Conservation (phyloP, 768 basidiomycete species). For the Strobilomyces echinocephalus region DNA sequence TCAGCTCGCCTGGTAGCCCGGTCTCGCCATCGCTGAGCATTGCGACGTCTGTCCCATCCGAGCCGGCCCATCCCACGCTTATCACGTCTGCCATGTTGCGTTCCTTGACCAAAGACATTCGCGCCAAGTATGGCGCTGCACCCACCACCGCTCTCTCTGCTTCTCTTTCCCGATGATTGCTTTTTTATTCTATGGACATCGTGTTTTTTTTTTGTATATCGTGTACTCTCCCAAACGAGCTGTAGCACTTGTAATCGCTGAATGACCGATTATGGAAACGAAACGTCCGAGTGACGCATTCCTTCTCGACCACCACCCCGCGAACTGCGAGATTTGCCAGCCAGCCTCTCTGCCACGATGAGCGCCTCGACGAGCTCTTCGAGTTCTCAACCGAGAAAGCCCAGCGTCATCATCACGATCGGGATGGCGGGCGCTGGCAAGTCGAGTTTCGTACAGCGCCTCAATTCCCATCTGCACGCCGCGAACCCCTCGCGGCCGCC, state of each 20-base stretch:
- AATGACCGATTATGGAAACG: constrained; percentile 17
- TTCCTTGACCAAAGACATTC: constrained; percentile 28
- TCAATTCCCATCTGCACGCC: constrained; percentile 87
- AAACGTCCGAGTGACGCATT: neutral
- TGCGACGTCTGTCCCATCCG: constrained; percentile 39
- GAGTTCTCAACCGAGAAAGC: constrained; percentile 39
- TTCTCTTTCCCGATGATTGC: constrained; percentile 7
- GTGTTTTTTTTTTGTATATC: neutral
- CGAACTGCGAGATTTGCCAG: neutral
- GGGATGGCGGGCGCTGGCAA: constrained; percentile 98
- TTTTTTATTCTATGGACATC: neutral
- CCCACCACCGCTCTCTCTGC: neutral
- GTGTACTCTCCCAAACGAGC: constrained; percentile 4
- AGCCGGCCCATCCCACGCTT: constrained; percentile 28
- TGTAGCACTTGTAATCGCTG: neutral
- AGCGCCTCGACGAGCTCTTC: constrained; percentile 14
- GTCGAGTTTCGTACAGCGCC: constrained; percentile 93
- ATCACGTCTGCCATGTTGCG: constrained; percentile 67
- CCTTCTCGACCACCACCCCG: constrained; percentile 4
- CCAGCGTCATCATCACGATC: constrained; percentile 82
- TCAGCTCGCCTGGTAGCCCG: constrained; percentile 12
- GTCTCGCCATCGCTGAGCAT: constrained; percentile 45
- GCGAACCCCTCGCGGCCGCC: constrained; percentile 62
- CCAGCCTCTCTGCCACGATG: constrained; percentile 12
- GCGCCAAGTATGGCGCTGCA: constrained; percentile 27